Evolutionary conservation across 768 basidiomycete genomes (phyloP).

Genomic region (Pisolithus tinctorius): DNA sequence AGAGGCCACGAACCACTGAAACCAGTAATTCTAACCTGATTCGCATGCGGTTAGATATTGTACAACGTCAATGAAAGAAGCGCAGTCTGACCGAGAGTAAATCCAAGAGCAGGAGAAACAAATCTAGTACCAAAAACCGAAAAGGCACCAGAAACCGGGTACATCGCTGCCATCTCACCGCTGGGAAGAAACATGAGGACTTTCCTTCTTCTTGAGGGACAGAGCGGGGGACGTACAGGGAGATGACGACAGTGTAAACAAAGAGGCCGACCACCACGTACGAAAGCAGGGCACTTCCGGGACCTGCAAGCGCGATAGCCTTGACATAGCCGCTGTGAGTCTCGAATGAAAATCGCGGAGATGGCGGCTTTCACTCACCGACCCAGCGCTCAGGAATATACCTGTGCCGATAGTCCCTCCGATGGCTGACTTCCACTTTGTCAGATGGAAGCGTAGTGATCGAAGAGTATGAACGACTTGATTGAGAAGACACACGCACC

Average conservation of each 20-base stretch:
- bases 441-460: neutral
- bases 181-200: constrained; percentile 18
- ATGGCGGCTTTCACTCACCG: constrained; percentile 25
- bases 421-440: constrained; percentile 30
- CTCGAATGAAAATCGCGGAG: neutral
- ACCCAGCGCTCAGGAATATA: constrained; percentile 55
- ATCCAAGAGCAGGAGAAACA: constrained; percentile 54
- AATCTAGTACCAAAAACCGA: constrained; percentile 52
- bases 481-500: constrained; percentile 18
- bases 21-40: constrained; percentile 53
- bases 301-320: constrained; percentile 52
- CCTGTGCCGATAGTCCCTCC: constrained; percentile 57
- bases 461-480: neutral
- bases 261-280: constrained; percentile 55
- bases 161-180: constrained; percentile 63
- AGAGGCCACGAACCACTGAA: constrained; percentile 34
- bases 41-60: neutral
- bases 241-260: constrained; percentile 54
- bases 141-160: constrained; percentile 56
- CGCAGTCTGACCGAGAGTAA: constrained; percentile 39
- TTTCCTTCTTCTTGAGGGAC: neutral
- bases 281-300: constrained; percentile 54
- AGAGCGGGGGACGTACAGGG: constrained; percentile 32
- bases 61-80: neutral
- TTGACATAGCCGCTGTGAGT: constrained; percentile 8